These are phyloP conservation scores for Zoysia pacifica DNA, from an alignment of 176 grass and related monocot species.

Conservation along the genomic window DNA sequence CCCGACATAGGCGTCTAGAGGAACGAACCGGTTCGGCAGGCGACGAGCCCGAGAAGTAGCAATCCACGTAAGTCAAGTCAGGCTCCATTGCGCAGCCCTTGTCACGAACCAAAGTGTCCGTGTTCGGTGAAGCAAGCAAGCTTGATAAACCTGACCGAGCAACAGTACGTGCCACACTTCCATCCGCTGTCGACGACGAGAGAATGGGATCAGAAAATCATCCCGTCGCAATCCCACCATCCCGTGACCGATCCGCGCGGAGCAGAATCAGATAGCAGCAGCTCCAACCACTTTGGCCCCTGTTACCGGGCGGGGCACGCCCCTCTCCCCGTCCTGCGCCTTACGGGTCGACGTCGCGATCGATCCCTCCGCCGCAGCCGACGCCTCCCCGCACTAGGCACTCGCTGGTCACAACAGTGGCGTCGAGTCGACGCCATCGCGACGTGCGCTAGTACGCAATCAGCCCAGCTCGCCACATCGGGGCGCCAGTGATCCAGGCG, in stretches of 20 bases:
- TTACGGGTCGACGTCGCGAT: background rate
- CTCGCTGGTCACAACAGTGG: background rate
- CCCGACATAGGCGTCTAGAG: background rate
- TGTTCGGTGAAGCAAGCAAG: too few relatives aligned
- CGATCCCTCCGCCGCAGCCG: conserved; percentile 4
- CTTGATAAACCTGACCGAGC: too few relatives aligned
- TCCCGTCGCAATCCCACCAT: background rate
- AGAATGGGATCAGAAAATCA: too few relatives aligned
- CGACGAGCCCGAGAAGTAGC: background rate
- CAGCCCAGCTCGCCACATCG: background rate
- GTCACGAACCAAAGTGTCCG: background rate
- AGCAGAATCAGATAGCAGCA: background rate
- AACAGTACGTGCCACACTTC: too few relatives aligned
- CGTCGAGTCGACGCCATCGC: too few relatives aligned
- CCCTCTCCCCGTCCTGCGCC: background rate
- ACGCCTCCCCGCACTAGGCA: background rate
- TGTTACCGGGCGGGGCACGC: background rate
- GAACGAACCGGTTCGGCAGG: background rate
- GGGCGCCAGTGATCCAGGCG: background rate
- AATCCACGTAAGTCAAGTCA: too few relatives aligned
- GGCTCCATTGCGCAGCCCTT: background rate
- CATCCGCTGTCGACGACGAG: too few relatives aligned
- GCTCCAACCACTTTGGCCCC: background rate
- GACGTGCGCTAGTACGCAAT: background rate
- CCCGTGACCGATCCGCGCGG: conserved; percentile 3